phyloP scores from a whole-genome alignment of 805 yeast species.

The Monosporozyma yasuniensis region DNA sequence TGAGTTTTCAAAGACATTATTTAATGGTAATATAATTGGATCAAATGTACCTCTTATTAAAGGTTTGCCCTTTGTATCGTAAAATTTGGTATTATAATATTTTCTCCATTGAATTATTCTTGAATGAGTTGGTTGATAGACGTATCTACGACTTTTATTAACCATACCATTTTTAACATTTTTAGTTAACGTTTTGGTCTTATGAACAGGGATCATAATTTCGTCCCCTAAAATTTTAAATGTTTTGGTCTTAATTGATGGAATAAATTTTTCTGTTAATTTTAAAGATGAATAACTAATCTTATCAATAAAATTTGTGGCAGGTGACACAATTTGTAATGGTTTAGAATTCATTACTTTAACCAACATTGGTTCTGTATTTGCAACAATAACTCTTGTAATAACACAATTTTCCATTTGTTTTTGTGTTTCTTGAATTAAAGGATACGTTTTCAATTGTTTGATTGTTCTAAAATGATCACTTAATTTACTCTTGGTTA shows the following conservation, averaged over 20 bases:
- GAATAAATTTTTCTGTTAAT: slow-evolving; percentile 49
- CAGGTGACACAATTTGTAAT: slow-evolving; percentile 35
- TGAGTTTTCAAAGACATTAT: slow-evolving; percentile 40
- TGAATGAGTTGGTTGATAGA: slow-evolving; percentile 41
- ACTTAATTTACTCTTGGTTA: not conserved
- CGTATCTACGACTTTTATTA: slow-evolving; percentile 28
- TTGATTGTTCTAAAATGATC: slow-evolving; percentile 28
- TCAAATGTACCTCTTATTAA: slow-evolving; percentile 53
- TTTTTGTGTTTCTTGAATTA: slow-evolving; percentile 36
- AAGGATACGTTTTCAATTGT: slow-evolving; percentile 41
- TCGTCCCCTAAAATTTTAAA: slow-evolving; percentile 41
- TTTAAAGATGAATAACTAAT: slow-evolving; percentile 47
- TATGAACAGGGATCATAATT: slow-evolving; percentile 43
- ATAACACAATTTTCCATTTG: slow-evolving; percentile 31
- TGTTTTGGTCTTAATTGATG: slow-evolving; percentile 48
- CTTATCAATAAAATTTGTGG: slow-evolving; percentile 41
- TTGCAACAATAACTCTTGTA: slow-evolving; percentile 29
- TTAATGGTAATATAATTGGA: slow-evolving; percentile 54
- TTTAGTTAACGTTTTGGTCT: slow-evolving; percentile 34
- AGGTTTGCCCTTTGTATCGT: slow-evolving; percentile 55
- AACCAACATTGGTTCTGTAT: slow-evolving; percentile 28
- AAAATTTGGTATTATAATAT: slow-evolving; percentile 41
- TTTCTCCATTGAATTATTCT: slow-evolving; percentile 41
- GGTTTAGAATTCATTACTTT: slow-evolving; percentile 24
- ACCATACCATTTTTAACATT: slow-evolving; percentile 28